phyloP scores from a whole-genome alignment of 1,139 yeast genomes.

The Hemisphaericaspora xylofermentans region DNA sequence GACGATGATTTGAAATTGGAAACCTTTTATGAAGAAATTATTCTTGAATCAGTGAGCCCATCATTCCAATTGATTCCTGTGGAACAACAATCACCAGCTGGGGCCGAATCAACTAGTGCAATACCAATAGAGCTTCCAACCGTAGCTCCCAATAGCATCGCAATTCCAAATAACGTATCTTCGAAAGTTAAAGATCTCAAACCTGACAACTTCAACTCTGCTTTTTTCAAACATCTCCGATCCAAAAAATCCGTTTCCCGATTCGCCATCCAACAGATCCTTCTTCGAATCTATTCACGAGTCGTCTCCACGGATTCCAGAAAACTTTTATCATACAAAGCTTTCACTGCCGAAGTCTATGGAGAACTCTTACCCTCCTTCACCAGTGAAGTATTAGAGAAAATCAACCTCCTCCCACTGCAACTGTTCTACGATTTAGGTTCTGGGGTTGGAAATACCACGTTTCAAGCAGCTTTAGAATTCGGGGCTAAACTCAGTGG shows the following conservation, averaged over 20 bases:
- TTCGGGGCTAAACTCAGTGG: constrained; percentile 74
- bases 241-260: constrained; percentile 48
- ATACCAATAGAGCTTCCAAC: not conserved
- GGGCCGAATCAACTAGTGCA: not conserved
- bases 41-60: constrained; percentile 16
- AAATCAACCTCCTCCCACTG: constrained; percentile 54
- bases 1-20: constrained; percentile 26
- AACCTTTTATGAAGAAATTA: constrained; percentile 26
- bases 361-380: constrained; percentile 87
- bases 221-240: constrained; percentile 33
- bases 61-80: constrained; percentile 7
- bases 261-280: constrained; percentile 62
- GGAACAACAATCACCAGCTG: constrained; percentile 5
- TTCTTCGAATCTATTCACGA: constrained; percentile 72
- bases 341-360: constrained; percentile 87
- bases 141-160: not conserved
- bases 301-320: constrained; percentile 74
- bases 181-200: constrained; percentile 8
- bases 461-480: constrained; percentile 85
- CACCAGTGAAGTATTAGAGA: constrained; percentile 63
- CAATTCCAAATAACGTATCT: constrained; percentile 11
- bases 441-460: constrained; percentile 92
- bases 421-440: constrained; percentile 81
- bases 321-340: constrained; percentile 68
- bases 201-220: constrained; percentile 22